Percentiles rank a stretch among this genome's conserved stretches.
Evolutionary conservation across 78 protist species (phyloP).

Genomic region (Speleostelium caveatum): DNA sequence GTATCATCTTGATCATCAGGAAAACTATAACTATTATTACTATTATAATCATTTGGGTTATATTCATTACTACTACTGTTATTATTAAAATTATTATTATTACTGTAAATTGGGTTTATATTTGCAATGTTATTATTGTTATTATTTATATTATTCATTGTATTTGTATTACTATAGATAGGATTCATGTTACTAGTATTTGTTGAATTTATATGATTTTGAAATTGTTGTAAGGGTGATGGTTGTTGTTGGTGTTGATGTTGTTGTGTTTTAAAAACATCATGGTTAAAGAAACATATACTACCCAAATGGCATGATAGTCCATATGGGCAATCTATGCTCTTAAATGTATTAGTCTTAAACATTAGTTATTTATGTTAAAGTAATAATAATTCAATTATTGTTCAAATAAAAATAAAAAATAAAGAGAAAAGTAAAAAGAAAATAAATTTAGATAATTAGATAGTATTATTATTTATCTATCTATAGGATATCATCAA

Average conservation of each 20-base stretch:
- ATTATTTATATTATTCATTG: neutral
- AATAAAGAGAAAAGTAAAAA: neutral
- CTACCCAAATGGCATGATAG: neutral
- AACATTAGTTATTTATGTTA: neutral
- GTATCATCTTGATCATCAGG: neutral
- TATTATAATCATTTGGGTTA: too few species aligned
- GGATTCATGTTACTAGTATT: neutral
- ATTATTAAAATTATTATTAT: neutral
- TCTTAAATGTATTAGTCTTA: neutral
- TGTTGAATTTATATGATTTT: neutral
- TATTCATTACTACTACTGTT: neutral
- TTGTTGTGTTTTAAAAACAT: too few species aligned
- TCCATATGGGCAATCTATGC: conserved; percentile 3
- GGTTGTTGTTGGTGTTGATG: too few species aligned
- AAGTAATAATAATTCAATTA: neutral
- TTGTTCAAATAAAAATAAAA: neutral
- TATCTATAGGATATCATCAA: too few species aligned
- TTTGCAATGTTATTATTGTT: neutral
- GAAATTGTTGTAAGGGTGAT: too few species aligned
- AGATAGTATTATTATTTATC: too few species aligned
- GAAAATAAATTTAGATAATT: too few species aligned
- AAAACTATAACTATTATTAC: neutral
- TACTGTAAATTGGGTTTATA: neutral
- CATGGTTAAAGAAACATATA: conserved; percentile 8
- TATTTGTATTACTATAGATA: conserved; percentile 1